Conservation (phyloP, 208 protist genomes). For the Crithidia thermophila region DNA sequence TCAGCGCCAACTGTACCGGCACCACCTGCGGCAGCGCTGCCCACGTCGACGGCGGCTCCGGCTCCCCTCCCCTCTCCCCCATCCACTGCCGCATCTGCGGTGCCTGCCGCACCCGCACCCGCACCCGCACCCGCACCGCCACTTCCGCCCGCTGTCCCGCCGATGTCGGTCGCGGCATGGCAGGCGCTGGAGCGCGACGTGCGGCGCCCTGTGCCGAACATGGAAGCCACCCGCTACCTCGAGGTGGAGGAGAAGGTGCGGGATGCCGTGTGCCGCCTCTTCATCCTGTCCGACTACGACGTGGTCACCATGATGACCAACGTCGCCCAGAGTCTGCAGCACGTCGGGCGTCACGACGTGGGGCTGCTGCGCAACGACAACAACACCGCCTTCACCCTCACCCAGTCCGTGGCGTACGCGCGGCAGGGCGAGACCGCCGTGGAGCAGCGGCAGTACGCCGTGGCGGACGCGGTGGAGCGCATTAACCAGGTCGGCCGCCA, state of each 20-base stretch:
- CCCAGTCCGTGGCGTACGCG: slow-evolving; percentile 70
- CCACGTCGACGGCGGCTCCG: too few relatives aligned
- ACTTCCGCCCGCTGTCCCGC: slow-evolving; percentile 25
- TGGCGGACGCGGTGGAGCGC: slow-evolving; percentile 57
- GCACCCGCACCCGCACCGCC: slow-evolving; percentile 16
- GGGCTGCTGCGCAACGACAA: slow-evolving; percentile 80
- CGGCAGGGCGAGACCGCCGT: slow-evolving; percentile 30
- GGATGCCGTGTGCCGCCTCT: slow-evolving; percentile 70
- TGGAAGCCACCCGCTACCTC: slow-evolving; percentile 65
- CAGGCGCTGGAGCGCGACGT: slow-evolving; percentile 46
- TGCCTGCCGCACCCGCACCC: slow-evolving; percentile 12
- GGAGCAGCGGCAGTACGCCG: slow-evolving; percentile 48
- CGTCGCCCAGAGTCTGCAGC: slow-evolving; percentile 68
- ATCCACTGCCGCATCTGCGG: slow-evolving; percentile 9
- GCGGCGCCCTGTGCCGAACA: slow-evolving; percentile 44
- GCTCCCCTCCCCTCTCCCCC: too few relatives aligned
- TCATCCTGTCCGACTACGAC: slow-evolving; percentile 80
- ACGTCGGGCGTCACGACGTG: slow-evolving; percentile 81
- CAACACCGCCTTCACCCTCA: slow-evolving; percentile 79
- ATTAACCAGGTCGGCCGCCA: slow-evolving; percentile 52
- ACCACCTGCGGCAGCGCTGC: slow-evolving; percentile 18
- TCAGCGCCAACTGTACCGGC: slow-evolving; percentile 12
- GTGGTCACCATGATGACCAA: slow-evolving; percentile 65
- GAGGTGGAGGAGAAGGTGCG: slow-evolving; percentile 74
- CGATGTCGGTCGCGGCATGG: slow-evolving; percentile 48